Conservation (phyloP, 192 early-diverging fungal genomes). For the Backusella mclennaniae region DNA sequence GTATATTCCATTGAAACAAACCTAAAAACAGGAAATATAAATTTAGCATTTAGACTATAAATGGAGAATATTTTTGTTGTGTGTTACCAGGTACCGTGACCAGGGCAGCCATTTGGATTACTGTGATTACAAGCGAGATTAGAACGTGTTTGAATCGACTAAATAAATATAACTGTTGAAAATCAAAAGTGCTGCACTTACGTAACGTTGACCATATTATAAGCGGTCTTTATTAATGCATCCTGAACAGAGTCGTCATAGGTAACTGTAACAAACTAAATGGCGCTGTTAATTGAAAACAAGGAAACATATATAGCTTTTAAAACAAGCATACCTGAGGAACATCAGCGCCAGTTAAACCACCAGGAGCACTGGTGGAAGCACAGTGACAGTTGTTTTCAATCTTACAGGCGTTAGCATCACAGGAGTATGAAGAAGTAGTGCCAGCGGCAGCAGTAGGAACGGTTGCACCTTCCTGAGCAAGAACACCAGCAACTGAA, state of each 20-base stretch:
- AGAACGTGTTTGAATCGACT: neutral
- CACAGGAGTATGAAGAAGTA: conserved; percentile 33
- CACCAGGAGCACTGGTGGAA: conserved; percentile 43
- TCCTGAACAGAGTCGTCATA: conserved; percentile 64
- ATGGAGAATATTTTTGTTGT: neutral
- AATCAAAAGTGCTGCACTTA: conserved; percentile 4
- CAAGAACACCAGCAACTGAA: conserved; percentile 7
- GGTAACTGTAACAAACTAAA: conserved; percentile 55
- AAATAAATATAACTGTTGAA: neutral
- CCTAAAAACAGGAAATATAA: conserved; percentile 13
- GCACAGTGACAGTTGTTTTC: conserved; percentile 51
- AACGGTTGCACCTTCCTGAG: conserved; percentile 30
- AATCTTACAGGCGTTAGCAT: conserved; percentile 40
- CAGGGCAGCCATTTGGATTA: conserved; percentile 65
- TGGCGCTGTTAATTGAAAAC: neutral
- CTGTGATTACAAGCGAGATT: conserved; percentile 9
- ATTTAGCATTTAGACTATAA: neutral
- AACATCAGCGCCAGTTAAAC: conserved; percentile 40
- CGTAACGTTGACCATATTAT: conserved; percentile 29
- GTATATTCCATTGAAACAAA: conserved; percentile 61
- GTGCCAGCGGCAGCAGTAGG: neutral
- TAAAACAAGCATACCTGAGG: conserved; percentile 35
- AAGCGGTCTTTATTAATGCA: conserved; percentile 18
- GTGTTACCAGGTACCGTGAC: conserved; percentile 50
- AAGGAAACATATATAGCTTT: neutral